These are phyloP conservation scores for Silene conica DNA, from an alignment of 148 eudicot genomes.

Conservation along the genomic window DNA sequence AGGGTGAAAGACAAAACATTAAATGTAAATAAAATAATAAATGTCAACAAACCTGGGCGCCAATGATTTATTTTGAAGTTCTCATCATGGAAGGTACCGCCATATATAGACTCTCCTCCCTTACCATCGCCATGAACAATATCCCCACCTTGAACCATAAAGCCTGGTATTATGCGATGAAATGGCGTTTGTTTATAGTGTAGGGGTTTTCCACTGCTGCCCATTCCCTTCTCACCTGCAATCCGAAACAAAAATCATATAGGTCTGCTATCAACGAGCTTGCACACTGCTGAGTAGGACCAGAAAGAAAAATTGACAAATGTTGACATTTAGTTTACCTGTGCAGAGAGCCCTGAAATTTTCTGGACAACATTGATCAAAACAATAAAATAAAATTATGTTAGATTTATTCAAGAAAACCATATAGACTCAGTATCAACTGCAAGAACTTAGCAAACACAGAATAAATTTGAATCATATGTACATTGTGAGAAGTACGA, in stretches of 20 bases:
- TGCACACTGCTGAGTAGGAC: background rate
- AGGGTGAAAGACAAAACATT: slow-evolving; percentile 3
- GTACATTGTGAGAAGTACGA: background rate
- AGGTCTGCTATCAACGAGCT: background rate
- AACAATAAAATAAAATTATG: background rate
- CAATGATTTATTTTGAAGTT: slow-evolving; percentile 75
- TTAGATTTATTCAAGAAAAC: slow-evolving; percentile 9
- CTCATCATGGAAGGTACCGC: slow-evolving; percentile 76
- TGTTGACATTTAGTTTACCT: slow-evolving; percentile 39
- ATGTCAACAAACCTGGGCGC: slow-evolving; percentile 54
- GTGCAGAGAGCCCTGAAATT: slow-evolving; percentile 95
- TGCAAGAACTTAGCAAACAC: background rate
- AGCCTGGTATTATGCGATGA: slow-evolving; percentile 92
- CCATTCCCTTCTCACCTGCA: slow-evolving; percentile 71
- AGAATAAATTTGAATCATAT: background rate
- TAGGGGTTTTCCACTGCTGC: slow-evolving; percentile 56
- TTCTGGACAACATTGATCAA: slow-evolving; percentile 38
- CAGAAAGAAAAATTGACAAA: background rate
- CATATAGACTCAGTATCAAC: slow-evolving; percentile 1
- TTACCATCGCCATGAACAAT: slow-evolving; percentile 63
- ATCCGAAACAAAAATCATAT: slow-evolving; percentile 9
- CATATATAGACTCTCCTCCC: slow-evolving; percentile 81
- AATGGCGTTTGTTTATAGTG: slow-evolving; percentile 79
- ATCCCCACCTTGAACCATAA: slow-evolving; percentile 98
- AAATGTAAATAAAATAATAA: background rate